These are phyloP conservation scores for Didymellaceae sp. DNA, from an alignment of 2,329 filamentous ascomycete genomes.

Conservation along the genomic window DNA sequence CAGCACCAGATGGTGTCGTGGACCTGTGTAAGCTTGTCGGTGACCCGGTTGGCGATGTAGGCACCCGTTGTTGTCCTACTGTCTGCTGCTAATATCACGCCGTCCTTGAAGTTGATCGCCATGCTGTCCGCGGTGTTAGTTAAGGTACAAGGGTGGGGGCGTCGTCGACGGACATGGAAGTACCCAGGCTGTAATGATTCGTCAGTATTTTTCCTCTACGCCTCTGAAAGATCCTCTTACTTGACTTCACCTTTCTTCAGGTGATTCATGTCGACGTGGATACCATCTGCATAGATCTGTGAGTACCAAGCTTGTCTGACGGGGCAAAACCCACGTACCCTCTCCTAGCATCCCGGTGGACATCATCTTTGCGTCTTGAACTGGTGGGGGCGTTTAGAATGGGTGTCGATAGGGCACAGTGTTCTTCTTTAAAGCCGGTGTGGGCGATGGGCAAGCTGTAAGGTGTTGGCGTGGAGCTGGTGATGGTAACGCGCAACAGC, in stretches of 20 bases:
- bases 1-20: slow-evolving; percentile 99
- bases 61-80: slow-evolving; percentile 96
- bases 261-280: slow-evolving; percentile 98
- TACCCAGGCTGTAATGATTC: slow-evolving; percentile 74
- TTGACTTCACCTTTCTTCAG: slow-evolving; percentile 99
- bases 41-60: slow-evolving; percentile 99
- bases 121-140: slow-evolving; percentile 66
- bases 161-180: slow-evolving; percentile 78
- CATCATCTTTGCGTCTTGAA: slow-evolving; percentile 34
- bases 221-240: slow-evolving; percentile 62
- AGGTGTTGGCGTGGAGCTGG: slow-evolving; percentile 14
- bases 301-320: slow-evolving; percentile 28
- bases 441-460: slow-evolving; percentile 13
- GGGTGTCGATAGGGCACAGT: background rate
- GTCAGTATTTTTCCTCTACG: slow-evolving; percentile 27
- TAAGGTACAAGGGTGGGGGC: slow-evolving; percentile 24
- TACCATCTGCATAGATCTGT: slow-evolving; percentile 75
- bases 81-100: slow-evolving; percentile 96
- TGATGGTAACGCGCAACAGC: slow-evolving; percentile 19
- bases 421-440: slow-evolving; percentile 7
- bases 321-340: slow-evolving; percentile 34
- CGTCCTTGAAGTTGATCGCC: slow-evolving; percentile 98
- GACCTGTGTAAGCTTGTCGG: slow-evolving; percentile 97
- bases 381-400: slow-evolving; percentile 1
- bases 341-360: slow-evolving; percentile 48